Evolutionary conservation across 2,329 filamentous ascomycete genomes (phyloP).

Genomic region (Onygenales sp.): DNA sequence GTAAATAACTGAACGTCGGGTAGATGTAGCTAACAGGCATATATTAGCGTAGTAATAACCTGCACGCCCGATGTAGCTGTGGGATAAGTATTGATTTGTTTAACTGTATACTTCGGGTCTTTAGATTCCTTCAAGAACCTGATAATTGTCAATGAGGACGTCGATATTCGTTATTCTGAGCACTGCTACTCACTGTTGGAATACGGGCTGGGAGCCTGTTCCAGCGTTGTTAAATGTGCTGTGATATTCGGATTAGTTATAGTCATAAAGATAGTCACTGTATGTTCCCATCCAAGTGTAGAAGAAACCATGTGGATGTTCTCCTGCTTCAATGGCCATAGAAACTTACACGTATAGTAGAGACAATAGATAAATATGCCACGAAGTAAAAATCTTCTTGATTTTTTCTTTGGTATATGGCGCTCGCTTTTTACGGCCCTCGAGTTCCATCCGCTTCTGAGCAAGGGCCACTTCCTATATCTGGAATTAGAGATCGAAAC

Average conservation of each 20-base stretch:
- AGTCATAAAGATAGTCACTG: background rate
- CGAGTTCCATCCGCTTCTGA: conserved; percentile 41
- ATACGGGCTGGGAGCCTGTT: conserved; percentile 44
- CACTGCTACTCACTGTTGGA: conserved; percentile 33
- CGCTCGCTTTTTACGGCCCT: conserved; percentile 36
- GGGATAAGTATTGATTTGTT: conserved; percentile 45
- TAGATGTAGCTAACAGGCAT: conserved; percentile 39
- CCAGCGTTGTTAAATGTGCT: conserved; percentile 53
- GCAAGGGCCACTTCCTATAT: conserved; percentile 36
- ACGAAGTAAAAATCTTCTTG: conserved; percentile 51
- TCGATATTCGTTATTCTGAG: conserved; percentile 13
- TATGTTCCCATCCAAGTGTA: background rate
- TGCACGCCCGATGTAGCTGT: conserved; percentile 50
- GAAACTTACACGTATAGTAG: conserved; percentile 45
- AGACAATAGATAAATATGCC: conserved; percentile 54
- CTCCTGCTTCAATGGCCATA: background rate
- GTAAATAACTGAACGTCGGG: background rate
- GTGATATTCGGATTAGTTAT: background rate
- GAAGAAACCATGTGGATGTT: background rate
- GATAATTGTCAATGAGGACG: conserved; percentile 4
- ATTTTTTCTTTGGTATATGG: conserved; percentile 45
- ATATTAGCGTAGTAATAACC: conserved; percentile 50
- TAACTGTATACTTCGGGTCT: conserved; percentile 35
- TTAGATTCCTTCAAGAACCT: conserved; percentile 32
- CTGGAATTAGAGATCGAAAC: background rate